Base-by-base conservation (phyloP, 345 rosid species). In the Arabis alpina region DNA sequence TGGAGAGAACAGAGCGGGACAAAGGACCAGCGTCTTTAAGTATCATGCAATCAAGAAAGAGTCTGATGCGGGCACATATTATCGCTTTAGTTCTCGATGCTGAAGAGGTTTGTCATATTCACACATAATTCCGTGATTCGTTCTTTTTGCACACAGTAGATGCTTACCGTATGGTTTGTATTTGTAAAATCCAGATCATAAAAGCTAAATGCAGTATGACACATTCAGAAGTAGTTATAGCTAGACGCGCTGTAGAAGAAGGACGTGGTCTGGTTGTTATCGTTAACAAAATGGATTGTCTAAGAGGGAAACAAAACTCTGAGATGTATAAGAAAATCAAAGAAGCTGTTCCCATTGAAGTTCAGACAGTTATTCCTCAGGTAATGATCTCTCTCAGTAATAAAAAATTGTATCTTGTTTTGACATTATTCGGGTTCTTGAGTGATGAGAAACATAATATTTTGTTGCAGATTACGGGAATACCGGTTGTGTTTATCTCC, bases 251-350 rank as follows among this genome's bases (percentile, higher is more conserved):
- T 25, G 93, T 94, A 48, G 97, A 94, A 82, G 99, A 94, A 87
- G 97, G 99, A 19, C 95, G 97, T 59, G 96, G 96, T 43, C 74
- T 91, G 72, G 95, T 94, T 39, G 82, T 91, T 41, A 78, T 91
- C 56, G 95, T 94, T 63, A 91, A 94, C 83, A 93, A 93, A 82
- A 91, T 94, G 97, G 99, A 91, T 79, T 80, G 93, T 82, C 83
- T 93, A 15, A 79, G 75, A 68, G 87, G 97, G 74, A 84, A 72
- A 68, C 70, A 71, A 13, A 82, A 88, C 75, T 77, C 85, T 4
- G 64, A 52, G 51, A 64, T 82, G 68, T 79, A 80, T 68, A 76
- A 89, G 72, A 88, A 80, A 82, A 88, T 94, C 76, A 89, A 74
- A 85, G 89, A 89, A 84, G 93, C 90, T 68, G 96, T 94, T 83